These are phyloP conservation scores for Xylaria sp. DNA, from an alignment of 2,329 filamentous ascomycete species.

Conservation along the genomic window DNA sequence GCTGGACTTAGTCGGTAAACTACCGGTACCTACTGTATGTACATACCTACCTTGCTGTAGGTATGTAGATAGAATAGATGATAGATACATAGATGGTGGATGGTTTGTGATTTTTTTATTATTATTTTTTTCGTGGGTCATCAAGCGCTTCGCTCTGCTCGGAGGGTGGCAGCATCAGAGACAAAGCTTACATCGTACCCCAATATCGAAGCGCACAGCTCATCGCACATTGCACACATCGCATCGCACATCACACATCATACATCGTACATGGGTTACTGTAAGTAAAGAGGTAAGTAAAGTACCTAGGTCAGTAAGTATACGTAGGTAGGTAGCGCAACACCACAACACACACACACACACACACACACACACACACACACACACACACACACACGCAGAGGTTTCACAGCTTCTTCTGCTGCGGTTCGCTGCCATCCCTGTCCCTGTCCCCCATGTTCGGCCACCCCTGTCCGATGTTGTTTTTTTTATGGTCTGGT, in stretches of 20 bases:
- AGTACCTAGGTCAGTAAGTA: too few species aligned
- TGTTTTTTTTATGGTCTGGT: constrained; percentile 12
- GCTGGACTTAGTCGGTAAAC: too few species aligned
- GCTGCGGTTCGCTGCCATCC: constrained; percentile 25
- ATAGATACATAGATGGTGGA: too few species aligned
- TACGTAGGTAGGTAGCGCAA: too few species aligned
- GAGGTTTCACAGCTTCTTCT: constrained; percentile 30
- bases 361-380: too few species aligned
- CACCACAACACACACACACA: too few species aligned
- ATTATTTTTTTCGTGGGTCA: constrained; percentile 23
- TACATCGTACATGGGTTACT: too few species aligned
- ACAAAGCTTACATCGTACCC: constrained; percentile 24
- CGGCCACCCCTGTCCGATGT: constrained; percentile 3
- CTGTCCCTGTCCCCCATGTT: constrained; percentile 10
- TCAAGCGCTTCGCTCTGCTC: constrained; percentile 23
- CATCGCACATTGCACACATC: not conserved
- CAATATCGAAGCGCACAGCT: not conserved
- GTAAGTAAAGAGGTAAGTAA: too few species aligned
- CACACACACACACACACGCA: too few species aligned
- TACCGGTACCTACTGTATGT: too few species aligned
- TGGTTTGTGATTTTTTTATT: constrained; percentile 18
- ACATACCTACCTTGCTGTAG: not conserved
- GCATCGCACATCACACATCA: too few species aligned
- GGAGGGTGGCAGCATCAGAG: not conserved
- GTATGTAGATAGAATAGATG: too few species aligned